Evolutionary conservation across 2,329 filamentous ascomycete species (phyloP).

Genomic region (Cercospora sp.): DNA sequence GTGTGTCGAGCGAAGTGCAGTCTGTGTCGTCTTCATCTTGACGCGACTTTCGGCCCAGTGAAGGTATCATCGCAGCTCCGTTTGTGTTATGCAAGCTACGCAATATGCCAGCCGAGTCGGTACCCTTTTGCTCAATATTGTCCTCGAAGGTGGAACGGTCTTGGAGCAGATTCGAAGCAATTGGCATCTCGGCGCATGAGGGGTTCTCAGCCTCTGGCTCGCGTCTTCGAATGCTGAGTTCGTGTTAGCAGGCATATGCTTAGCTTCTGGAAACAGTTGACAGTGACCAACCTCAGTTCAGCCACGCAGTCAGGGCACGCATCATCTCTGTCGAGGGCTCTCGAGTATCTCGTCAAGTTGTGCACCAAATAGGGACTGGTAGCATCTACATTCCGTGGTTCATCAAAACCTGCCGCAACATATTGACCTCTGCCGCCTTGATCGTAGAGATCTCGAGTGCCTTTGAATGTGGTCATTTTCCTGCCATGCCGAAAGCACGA

Average conservation of each 20-base stretch:
- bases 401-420: constrained; percentile 30
- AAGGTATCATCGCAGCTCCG: neutral
- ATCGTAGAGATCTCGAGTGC: constrained; percentile 32
- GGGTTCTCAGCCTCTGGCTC: constrained; percentile 17
- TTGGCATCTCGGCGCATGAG: neutral
- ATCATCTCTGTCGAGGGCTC: constrained; percentile 21
- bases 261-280: neutral
- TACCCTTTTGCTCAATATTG: neutral
- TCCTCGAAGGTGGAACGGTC: neutral
- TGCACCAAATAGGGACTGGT: constrained; percentile 32
- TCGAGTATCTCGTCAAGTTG: constrained; percentile 6
- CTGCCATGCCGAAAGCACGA: constrained; percentile 38
- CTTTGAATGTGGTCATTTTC: constrained; percentile 18
- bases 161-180: neutral
- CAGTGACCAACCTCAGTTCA: constrained; percentile 26
- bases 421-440: constrained; percentile 35
- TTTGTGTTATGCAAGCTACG: neutral
- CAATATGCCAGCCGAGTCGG: neutral
- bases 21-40: neutral
- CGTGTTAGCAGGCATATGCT: neutral
- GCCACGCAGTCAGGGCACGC: constrained; percentile 38
- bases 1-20: neutral
- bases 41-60: neutral
- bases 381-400: constrained; percentile 33
- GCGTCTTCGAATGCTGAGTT: constrained; percentile 26